Conservation (phyloP, 495 filamentous ascomycete genomes). For the Talaromyces proteolyticus region DNA sequence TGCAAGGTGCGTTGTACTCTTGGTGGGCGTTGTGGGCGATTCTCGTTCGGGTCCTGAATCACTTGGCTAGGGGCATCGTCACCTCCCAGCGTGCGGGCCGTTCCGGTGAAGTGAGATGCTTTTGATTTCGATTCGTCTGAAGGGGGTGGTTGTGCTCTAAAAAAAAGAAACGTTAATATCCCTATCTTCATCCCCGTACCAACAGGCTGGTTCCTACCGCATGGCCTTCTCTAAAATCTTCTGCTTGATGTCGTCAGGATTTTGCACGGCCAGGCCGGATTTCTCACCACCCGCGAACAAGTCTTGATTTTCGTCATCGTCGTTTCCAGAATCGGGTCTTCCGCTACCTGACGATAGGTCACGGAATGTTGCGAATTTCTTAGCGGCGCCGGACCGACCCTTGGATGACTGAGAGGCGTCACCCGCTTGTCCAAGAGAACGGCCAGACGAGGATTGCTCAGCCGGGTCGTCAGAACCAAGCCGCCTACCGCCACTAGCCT, state of each 20-base stretch:
- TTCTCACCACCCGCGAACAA: slow-evolving; percentile 96
- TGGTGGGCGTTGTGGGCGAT: slow-evolving; percentile 32
- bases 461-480: slow-evolving; percentile 21
- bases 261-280: slow-evolving; percentile 90
- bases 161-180: background rate
- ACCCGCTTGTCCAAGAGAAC: slow-evolving; percentile 29
- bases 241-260: slow-evolving; percentile 68
- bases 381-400: slow-evolving; percentile 26
- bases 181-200: background rate
- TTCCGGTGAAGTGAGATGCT: slow-evolving; percentile 64
- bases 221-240: slow-evolving; percentile 81
- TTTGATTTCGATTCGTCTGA: slow-evolving; percentile 49
- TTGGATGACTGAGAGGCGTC: slow-evolving; percentile 26
- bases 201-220: slow-evolving; percentile 44
- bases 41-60: slow-evolving; percentile 58
- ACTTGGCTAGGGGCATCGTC: slow-evolving; percentile 74
- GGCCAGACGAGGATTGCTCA: slow-evolving; percentile 13
- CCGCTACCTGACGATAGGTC: slow-evolving; percentile 40
- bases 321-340: slow-evolving; percentile 57
- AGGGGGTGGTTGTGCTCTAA: slow-evolving; percentile 53
- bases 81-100: slow-evolving; percentile 82
- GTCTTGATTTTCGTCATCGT: slow-evolving; percentile 63
- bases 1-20: slow-evolving; percentile 69
- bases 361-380: slow-evolving; percentile 52
- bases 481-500: slow-evolving; percentile 22